Percentiles rank a stretch among this genome's conserved stretches.
These are phyloP conservation scores for Trichoderma gracile DNA, from an alignment of 2,329 filamentous ascomycete species.

Conservation along the genomic window DNA sequence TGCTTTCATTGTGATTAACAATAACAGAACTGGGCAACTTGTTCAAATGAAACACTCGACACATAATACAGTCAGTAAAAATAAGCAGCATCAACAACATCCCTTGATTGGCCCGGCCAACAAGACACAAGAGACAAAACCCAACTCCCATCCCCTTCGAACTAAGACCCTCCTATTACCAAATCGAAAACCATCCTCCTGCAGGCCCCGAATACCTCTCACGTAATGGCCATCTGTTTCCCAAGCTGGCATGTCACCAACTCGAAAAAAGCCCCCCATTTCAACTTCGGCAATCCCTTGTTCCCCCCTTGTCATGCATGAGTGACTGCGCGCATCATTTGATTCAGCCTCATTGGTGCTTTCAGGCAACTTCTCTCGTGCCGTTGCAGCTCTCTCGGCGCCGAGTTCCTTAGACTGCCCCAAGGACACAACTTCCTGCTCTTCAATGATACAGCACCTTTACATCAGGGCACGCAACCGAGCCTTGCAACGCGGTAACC, in stretches of 20 bases:
- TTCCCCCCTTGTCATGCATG: not conserved
- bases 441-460: too few relatives aligned
- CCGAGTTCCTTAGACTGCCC: not conserved
- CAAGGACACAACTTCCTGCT: too few relatives aligned
- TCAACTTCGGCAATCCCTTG: not conserved
- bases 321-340: not conserved
- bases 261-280: not conserved
- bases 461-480: too few relatives aligned
- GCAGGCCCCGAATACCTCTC: conserved; percentile 26
- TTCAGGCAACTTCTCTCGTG: conserved; percentile 14
- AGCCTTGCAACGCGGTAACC: too few relatives aligned
- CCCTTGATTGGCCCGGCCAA: not conserved
- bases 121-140: too few relatives aligned
- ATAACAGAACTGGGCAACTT: too few relatives aligned
- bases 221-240: conserved; percentile 24
- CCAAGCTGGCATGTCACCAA: conserved; percentile 16
- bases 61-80: not conserved
- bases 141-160: not conserved
- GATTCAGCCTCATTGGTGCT: conserved; percentile 20
- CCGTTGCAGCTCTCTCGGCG: not conserved
- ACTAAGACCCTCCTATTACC: conserved; percentile 21
- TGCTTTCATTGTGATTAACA: too few relatives aligned
- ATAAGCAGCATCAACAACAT: not conserved
- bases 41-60: too few relatives aligned
- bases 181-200: conserved; percentile 24